These are phyloP conservation scores for Fragilaria crotonensis DNA, from an alignment of 108 stramenopile genomes.

Conservation along the genomic window DNA sequence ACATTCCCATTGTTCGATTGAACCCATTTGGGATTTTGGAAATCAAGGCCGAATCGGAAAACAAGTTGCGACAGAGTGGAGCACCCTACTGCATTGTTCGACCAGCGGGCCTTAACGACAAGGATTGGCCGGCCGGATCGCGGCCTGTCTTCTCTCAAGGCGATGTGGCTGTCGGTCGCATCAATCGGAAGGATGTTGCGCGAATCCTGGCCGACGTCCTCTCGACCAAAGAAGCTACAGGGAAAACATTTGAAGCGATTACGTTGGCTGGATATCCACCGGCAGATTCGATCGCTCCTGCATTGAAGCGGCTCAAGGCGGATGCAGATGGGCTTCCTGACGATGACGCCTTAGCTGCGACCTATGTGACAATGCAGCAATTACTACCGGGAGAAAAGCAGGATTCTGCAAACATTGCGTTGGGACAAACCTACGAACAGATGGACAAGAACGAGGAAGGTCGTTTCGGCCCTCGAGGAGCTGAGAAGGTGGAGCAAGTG, in stretches of 20 bases:
- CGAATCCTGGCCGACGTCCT: constrained; percentile 60
- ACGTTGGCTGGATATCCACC: constrained; percentile 76
- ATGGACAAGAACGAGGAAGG: constrained; percentile 66
- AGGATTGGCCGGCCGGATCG: constrained; percentile 64
- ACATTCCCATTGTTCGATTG: constrained; percentile 90
- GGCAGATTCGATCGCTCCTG: constrained; percentile 26
- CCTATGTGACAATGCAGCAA: constrained; percentile 68
- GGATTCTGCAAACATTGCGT: constrained; percentile 62
- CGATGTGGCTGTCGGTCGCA: constrained; percentile 85
- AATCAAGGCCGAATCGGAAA: constrained; percentile 72
- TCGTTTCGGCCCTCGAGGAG: constrained; percentile 63
- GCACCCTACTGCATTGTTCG: constrained; percentile 80
- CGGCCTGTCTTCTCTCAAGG: constrained; percentile 84
- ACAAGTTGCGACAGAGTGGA: constrained; percentile 51
- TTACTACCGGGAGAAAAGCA: constrained; percentile 83
- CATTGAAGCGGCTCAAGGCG: constrained; percentile 28
- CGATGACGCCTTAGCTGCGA: constrained; percentile 41
- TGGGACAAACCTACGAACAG: constrained; percentile 88
- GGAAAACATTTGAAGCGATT: constrained; percentile 88
- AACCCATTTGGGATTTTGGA: constrained; percentile 90
- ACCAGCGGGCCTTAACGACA: constrained; percentile 85
- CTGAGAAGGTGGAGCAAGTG: constrained; percentile 31
- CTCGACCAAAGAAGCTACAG: constrained; percentile 58
- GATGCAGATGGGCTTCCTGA: constrained; percentile 32
- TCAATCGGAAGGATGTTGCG: constrained; percentile 86